Evolutionary conservation across 163 green algal genomes (phyloP).

Genomic region (Smithsoniella earleae): DNA sequence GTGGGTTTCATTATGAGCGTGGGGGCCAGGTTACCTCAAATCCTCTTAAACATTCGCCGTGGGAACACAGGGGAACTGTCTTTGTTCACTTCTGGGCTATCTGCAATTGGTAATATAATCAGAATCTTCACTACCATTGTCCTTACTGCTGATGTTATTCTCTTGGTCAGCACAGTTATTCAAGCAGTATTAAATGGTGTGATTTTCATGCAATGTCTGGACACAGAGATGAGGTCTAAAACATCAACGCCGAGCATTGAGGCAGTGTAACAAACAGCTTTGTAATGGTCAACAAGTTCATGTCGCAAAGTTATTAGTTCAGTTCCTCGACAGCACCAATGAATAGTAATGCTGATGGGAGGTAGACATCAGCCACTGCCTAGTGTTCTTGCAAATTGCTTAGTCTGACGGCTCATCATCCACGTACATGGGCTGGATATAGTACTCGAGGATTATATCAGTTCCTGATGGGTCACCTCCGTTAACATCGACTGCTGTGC

Average conservation of each 20-base stretch:
- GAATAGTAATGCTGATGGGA: too few relatives aligned
- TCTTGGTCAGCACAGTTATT: not conserved
- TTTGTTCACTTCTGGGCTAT: constrained; percentile 11
- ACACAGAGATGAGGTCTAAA: not conserved
- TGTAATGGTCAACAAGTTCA: not conserved
- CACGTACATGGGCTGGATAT: constrained; percentile 12
- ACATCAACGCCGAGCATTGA: not conserved
- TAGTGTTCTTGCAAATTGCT: too few relatives aligned
- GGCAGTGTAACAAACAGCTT: not conserved
- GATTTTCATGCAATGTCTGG: constrained; percentile 1
- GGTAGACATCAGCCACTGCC: too few relatives aligned
- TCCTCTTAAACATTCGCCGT: constrained; percentile 7
- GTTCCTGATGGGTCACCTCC: not conserved
- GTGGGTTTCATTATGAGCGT: constrained; percentile 12
- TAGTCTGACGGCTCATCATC: not conserved
- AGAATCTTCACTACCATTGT: not conserved
- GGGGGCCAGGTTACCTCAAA: not conserved
- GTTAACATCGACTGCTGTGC: not conserved
- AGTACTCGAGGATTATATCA: constrained; percentile 8
- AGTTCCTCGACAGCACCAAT: too few relatives aligned
- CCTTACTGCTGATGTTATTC: constrained; percentile 1
- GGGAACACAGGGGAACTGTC: constrained; percentile 21
- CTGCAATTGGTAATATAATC: constrained; percentile 7
- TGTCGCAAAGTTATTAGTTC: too few relatives aligned
- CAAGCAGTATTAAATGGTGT: constrained; percentile 9